Evolutionary conservation across 2,329 filamentous ascomycete species (phyloP).

Genomic region (Trichoderma semiorbis): DNA sequence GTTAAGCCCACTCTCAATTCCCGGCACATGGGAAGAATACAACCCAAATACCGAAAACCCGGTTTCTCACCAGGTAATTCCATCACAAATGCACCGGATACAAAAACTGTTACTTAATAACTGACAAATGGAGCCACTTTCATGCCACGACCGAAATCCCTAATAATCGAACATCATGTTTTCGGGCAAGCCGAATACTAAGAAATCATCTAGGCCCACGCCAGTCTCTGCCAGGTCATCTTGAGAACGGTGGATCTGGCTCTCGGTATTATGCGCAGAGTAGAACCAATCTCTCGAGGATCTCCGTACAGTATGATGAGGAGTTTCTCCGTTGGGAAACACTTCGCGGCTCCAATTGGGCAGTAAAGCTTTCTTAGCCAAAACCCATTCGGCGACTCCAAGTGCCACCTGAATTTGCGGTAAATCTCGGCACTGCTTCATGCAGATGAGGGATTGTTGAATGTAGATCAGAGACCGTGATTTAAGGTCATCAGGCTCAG

Average conservation of each 20-base stretch:
- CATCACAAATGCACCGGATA: background rate
- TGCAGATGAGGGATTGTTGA: background rate
- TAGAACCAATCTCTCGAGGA: background rate
- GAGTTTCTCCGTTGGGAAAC: background rate
- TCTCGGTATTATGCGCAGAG: background rate
- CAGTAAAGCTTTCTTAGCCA: background rate
- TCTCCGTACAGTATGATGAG: background rate
- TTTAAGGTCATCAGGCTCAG: background rate
- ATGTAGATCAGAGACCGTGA: background rate
- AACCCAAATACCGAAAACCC: background rate
- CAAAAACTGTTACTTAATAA: background rate
- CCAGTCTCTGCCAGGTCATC: background rate
- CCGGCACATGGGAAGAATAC: background rate
- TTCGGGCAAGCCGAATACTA: background rate
- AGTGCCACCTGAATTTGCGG: background rate
- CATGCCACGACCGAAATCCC: background rate
- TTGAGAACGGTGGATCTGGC: background rate
- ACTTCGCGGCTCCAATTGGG: background rate
- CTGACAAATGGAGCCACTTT: background rate
- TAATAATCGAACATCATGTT: background rate
- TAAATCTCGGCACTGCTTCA: background rate
- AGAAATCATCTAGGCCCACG: background rate
- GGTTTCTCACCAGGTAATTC: background rate
- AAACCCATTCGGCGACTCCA: background rate
- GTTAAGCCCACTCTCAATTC: background rate